Percentiles rank a stretch among this genome's conserved stretches.
Evolutionary conservation across 1,284 basidiomycete species (phyloP).

Genomic region (Stereum hirsutum): DNA sequence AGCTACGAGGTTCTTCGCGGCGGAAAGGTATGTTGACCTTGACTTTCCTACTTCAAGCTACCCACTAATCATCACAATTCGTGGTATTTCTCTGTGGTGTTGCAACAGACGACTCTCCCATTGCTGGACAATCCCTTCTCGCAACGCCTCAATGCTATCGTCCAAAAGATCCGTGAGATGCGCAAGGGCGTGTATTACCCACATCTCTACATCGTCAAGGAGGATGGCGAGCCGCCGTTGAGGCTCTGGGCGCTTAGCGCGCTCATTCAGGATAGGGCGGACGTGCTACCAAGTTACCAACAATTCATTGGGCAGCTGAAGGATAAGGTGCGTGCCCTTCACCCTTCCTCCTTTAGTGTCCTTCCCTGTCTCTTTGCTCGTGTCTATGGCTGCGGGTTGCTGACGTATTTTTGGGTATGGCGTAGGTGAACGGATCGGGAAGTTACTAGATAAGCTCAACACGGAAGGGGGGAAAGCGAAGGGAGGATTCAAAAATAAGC

Average conservation of each 20-base stretch:
- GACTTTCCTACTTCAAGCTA: too few relatives aligned
- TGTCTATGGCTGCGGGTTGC: not conserved
- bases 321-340: conserved; percentile 56
- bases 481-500: too few relatives aligned
- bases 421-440: conserved; percentile 11
- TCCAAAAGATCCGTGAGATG: conserved; percentile 89
- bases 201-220: conserved; percentile 96
- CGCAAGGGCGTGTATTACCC: conserved; percentile 88
- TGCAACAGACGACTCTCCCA: conserved; percentile 70
- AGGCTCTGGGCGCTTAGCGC: conserved; percentile 91
- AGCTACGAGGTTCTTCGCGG: conserved; percentile 84
- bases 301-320: conserved; percentile 81
- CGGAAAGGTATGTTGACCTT: conserved; percentile 88
- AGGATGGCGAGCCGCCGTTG: conserved; percentile 93
- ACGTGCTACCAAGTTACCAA: conserved; percentile 91
- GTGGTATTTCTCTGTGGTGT: conserved; percentile 3
- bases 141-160: conserved; percentile 85
- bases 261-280: conserved; percentile 94
- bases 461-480: too few relatives aligned
- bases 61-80: not conserved
- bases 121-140: conserved; percentile 89
- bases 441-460: not conserved
- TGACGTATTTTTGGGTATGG: not conserved
- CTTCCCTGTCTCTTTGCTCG: not conserved
- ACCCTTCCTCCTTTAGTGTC: not conserved